These are phyloP conservation scores for Lachnellula willkommii DNA, from an alignment of 2,329 filamentous ascomycete genomes.

Conservation along the genomic window DNA sequence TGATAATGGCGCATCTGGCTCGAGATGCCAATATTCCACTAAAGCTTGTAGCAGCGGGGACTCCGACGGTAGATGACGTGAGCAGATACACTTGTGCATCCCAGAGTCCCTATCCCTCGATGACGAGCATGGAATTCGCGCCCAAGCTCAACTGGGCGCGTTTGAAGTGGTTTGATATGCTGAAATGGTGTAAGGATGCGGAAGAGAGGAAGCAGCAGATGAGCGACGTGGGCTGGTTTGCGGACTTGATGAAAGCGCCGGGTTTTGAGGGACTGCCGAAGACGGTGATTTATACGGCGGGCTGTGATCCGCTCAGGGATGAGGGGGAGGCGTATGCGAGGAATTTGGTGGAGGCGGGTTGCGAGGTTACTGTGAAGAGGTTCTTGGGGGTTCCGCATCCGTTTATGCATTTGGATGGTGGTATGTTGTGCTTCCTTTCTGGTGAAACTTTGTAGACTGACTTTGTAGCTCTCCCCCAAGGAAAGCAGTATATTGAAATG, in stretches of 20 bases:
- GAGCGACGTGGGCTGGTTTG: conserved; percentile 22
- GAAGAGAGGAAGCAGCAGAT: conserved; percentile 18
- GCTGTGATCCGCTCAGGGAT: conserved; percentile 42
- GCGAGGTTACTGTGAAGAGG: conserved; percentile 41
- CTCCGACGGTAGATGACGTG: conserved; percentile 53
- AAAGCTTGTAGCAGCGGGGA: conserved; percentile 37
- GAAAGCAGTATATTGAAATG: conserved; percentile 2
- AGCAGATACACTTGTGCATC: conserved; percentile 32
- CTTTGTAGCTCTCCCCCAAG: background rate
- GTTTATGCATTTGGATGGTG: conserved; percentile 44
- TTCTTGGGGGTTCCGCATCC: conserved; percentile 45
- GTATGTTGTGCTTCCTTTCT: background rate
- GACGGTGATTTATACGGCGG: conserved; percentile 40
- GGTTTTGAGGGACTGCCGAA: conserved; percentile 32
- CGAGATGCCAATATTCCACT: conserved; percentile 33
- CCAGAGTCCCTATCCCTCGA: conserved; percentile 38
- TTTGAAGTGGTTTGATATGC: conserved; percentile 37
- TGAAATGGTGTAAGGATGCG: conserved; percentile 29
- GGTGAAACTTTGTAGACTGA: background rate
- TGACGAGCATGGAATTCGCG: conserved; percentile 38
- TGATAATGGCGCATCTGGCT: conserved; percentile 37
- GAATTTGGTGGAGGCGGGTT: conserved; percentile 39
- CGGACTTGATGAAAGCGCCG: conserved; percentile 34
- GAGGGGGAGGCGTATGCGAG: conserved; percentile 44
- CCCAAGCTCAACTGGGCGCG: conserved; percentile 41